Percentiles rank a stretch among this genome's conserved stretches.
Conservation (phyloP, 1,284 basidiomycete species). For the Ustilago sp. region DNA sequence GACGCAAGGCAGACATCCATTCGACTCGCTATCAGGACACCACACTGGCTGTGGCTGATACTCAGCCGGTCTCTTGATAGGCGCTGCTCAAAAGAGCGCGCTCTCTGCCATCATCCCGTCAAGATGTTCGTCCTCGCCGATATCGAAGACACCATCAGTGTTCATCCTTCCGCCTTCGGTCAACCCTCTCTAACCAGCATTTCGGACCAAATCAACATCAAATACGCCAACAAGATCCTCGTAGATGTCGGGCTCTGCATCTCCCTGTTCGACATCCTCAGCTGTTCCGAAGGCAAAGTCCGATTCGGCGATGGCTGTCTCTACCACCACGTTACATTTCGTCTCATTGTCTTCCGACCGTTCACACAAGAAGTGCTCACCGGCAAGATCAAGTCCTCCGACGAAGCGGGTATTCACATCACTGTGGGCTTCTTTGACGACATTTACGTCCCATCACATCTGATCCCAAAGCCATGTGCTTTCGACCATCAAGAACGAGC, state of each 20-base stretch:
- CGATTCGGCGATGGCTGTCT: constrained; percentile 93
- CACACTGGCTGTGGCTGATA: no score
- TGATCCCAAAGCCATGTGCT: constrained; percentile 79
- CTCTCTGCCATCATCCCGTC: not conserved
- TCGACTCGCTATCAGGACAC: no score
- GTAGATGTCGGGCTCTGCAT: constrained; percentile 91
- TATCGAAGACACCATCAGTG: constrained; percentile 78
- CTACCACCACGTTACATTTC: constrained; percentile 94
- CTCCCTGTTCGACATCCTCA: constrained; percentile 85
- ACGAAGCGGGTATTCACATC: constrained; percentile 78
- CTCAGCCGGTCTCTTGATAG: no score
- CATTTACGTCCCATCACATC: constrained; percentile 79
- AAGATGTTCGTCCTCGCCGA: constrained; percentile 62
- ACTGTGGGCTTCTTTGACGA: constrained; percentile 94
- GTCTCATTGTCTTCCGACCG: constrained; percentile 90
- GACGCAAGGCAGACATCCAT: not conserved
- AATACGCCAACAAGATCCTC: constrained; percentile 93
- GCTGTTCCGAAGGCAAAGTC: constrained; percentile 89
- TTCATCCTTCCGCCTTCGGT: constrained; percentile 81
- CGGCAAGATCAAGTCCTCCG: constrained; percentile 81
- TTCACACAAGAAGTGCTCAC: constrained; percentile 90
- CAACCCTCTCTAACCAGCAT: constrained; percentile 79
- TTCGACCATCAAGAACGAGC: constrained; percentile 73
- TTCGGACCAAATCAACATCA: constrained; percentile 84
- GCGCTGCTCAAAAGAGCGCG: no score